These are phyloP conservation scores for Cordyceps pruinosa DNA, from an alignment of 2,329 filamentous ascomycete genomes.

Conservation along the genomic window DNA sequence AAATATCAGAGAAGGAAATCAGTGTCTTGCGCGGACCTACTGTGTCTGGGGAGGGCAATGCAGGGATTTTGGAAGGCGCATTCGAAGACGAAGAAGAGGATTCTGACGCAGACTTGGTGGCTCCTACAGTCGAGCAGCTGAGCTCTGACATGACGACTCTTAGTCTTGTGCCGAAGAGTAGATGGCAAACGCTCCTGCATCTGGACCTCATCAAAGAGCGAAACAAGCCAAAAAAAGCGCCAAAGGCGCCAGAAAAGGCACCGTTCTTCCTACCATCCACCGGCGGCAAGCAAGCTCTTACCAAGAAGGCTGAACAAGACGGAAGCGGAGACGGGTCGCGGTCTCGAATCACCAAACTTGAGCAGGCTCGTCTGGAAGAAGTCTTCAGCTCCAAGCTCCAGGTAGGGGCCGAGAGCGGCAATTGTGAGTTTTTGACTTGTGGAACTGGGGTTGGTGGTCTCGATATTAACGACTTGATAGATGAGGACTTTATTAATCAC, in stretches of 20 bases:
- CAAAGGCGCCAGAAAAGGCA: constrained; percentile 86
- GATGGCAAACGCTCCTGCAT: constrained; percentile 92
- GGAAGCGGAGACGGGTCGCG: constrained; percentile 37
- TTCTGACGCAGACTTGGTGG: constrained; percentile 46
- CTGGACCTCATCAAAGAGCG: constrained; percentile 87
- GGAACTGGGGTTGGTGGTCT: no score
- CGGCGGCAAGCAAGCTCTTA: constrained; percentile 36
- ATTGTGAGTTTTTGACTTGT: constrained; percentile 47
- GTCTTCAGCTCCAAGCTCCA: constrained; percentile 52
- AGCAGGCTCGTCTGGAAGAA: constrained; percentile 50
- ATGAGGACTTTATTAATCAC: constrained; percentile 64
- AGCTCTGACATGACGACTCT: constrained; percentile 78
- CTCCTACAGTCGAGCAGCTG: constrained; percentile 65
- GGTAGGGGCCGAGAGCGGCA: constrained; percentile 43
- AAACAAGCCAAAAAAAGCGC: constrained; percentile 88
- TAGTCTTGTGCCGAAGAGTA: constrained; percentile 79
- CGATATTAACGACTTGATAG: constrained; percentile 29
- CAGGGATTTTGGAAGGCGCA: constrained; percentile 68
- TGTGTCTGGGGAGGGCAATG: constrained; percentile 73
- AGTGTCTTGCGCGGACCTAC: constrained; percentile 60
- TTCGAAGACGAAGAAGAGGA: constrained; percentile 53
- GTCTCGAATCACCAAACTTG: constrained; percentile 64
- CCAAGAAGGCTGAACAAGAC: constrained; percentile 24
- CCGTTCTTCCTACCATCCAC: constrained; percentile 87
- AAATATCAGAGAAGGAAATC: constrained; percentile 74